Evolutionary conservation across 306 rosid genomes (phyloP), one percentile per base, ranked within the genome.

Genomic region (Vigna nakashimae): DNA sequence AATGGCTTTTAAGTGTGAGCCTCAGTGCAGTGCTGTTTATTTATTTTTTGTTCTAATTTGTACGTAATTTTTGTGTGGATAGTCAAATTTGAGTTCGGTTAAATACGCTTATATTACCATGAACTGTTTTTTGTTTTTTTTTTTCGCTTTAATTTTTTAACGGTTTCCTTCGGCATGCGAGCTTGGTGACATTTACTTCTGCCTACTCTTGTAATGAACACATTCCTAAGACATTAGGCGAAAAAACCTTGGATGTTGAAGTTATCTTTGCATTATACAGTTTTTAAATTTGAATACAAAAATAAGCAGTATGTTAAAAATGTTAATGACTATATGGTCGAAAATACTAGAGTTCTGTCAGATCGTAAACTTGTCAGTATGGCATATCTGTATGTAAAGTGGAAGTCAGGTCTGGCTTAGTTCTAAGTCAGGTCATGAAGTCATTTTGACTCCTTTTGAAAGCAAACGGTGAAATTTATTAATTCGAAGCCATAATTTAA

Each of bases 1-100:
- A 64, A 88, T 85, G 79, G 77, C 84, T 74, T 79, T 30, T 86
- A 87, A 71, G 83, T 86, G 86, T 66, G 74, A 63, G 83, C 62
- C 77, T 74, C 69, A 60, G 79, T 62, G 85, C 79, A 60, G 79
- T 62, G 85, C 79, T 32, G 13, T 65, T 60, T 60, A 69, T 51
- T 11, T 26, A 36, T 2, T 30, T 56, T 28, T 30, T 18, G 17
- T 51, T 69, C 0, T 17, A n/a, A n/a, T 18, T 38, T 71, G 10
- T 30, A 7, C 4, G 34, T 13, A 59, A 28, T 59, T 59, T 28
- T 28, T 59, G 16, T 13, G 32, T 8, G 36, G 63, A 4, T 3
- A 1, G 1, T 59, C 12, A 7, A 26, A 11, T 62, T 55, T 12
- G 48, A 51, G 64, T 58, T 48, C 24, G 68, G 18, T 77, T 36